Percentiles rank a stretch among this genome's conserved stretches.
phyloP scores from a whole-genome alignment of 805 yeast species.

The Saturnispora hagleri region DNA sequence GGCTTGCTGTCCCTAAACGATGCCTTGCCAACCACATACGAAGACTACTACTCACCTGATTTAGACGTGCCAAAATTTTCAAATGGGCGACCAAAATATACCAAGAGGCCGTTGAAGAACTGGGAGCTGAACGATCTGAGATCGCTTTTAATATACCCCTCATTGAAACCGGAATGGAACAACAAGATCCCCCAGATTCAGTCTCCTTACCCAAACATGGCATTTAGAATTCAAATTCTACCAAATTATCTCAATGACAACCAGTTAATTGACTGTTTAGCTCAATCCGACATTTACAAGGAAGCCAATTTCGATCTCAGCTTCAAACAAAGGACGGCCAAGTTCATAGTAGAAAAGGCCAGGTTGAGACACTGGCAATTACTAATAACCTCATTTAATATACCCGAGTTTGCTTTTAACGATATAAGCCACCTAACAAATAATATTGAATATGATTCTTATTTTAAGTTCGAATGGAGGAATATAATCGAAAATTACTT shows the following conservation, averaged over 20 bases:
- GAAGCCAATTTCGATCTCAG: slow-evolving; percentile 50
- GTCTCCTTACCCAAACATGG: slow-evolving; percentile 25
- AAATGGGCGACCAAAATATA: slow-evolving; percentile 55
- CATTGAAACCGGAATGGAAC: slow-evolving; percentile 47
- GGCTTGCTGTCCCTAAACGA: slow-evolving; percentile 31
- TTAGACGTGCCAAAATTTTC: slow-evolving; percentile 39
- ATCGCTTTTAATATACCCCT: slow-evolving; percentile 48
- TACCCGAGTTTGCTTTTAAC: slow-evolving; percentile 17
- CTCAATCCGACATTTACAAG: slow-evolving; percentile 51
- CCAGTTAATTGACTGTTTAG: slow-evolving; percentile 39
- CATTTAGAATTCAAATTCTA: slow-evolving; percentile 39
- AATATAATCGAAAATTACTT: slow-evolving; percentile 63
- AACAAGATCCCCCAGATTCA: slow-evolving; percentile 38
- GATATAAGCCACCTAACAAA: slow-evolving; percentile 6
- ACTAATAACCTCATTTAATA: slow-evolving; percentile 19
- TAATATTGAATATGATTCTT: slow-evolving; percentile 19
- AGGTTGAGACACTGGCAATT: slow-evolving; percentile 35
- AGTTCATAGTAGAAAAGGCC: slow-evolving; percentile 51
- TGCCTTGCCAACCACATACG: slow-evolving; percentile 43
- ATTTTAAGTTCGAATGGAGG: slow-evolving; percentile 49
- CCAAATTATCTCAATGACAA: slow-evolving; percentile 46
- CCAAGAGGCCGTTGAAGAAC: slow-evolving; percentile 52
- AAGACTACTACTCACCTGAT: slow-evolving; percentile 52
- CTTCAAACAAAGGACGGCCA: slow-evolving; percentile 52
- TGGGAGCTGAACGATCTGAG: slow-evolving; percentile 68